Conservation (phyloP, 768 basidiomycete genomes). For the Pilatotrama ljubarskyi region DNA sequence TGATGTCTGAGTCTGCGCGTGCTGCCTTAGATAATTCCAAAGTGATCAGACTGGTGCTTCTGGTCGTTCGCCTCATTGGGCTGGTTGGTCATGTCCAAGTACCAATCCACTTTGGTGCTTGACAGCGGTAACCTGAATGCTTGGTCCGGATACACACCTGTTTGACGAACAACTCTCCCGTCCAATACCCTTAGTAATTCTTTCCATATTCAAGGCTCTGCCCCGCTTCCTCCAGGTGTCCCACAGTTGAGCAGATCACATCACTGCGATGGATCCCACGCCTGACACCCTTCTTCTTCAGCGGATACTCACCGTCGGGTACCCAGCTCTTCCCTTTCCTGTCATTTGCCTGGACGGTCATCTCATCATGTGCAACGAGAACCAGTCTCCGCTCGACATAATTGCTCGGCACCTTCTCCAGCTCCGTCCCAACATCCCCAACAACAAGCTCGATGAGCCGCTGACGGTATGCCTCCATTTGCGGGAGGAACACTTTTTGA, state of each 20-base stretch:
- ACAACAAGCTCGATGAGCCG: conserved; percentile 17
- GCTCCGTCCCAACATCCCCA: conserved; percentile 16
- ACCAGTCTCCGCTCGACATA: conserved; percentile 27
- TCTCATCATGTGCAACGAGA: conserved; percentile 38
- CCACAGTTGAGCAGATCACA: conserved; percentile 34
- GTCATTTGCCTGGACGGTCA: conserved; percentile 44
- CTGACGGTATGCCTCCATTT: background rate
- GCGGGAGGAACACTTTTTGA: conserved; percentile 9
- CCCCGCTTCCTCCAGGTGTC: conserved; percentile 34
- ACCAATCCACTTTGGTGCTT: too few species aligned
- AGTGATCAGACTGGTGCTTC: too few species aligned
- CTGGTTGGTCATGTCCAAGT: too few species aligned
- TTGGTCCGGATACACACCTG: too few species aligned
- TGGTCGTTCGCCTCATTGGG: too few species aligned
- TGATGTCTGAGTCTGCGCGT: too few species aligned
- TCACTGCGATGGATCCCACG: conserved; percentile 39
- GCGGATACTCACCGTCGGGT: conserved; percentile 32
- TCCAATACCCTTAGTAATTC: conserved; percentile 44
- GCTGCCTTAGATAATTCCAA: too few species aligned
- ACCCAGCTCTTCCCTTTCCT: conserved; percentile 37
- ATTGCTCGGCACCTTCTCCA: background rate
- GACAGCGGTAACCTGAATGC: too few species aligned
- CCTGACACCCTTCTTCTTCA: conserved; percentile 42
- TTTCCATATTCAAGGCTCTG: conserved; percentile 44
- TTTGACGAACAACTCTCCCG: conserved; percentile 35